These are phyloP conservation scores for Colletotrichum gigasporum DNA, from an alignment of 2,329 filamentous ascomycete genomes.

Conservation along the genomic window DNA sequence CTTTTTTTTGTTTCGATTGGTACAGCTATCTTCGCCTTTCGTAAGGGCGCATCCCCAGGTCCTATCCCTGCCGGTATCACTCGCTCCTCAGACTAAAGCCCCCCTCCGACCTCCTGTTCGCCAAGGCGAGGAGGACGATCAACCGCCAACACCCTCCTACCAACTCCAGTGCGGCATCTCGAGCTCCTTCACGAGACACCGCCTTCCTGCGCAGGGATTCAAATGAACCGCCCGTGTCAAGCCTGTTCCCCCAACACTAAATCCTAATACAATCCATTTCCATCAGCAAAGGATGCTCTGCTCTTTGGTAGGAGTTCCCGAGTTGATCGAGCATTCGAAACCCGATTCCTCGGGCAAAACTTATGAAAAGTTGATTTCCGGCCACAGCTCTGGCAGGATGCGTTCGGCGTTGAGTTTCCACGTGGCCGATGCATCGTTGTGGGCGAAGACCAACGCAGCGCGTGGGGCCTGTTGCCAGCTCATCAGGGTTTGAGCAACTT, in stretches of 20 bases:
- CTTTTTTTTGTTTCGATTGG: background rate
- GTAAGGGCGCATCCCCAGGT: background rate
- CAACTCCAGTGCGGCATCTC: background rate
- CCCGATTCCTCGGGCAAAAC: too few relatives aligned
- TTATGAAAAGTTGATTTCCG: background rate
- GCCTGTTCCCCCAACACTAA: background rate
- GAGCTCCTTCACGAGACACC: background rate
- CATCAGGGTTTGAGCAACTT: too few relatives aligned
- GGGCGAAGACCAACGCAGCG: background rate
- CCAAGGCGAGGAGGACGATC: too few relatives aligned
- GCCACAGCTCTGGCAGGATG: background rate
- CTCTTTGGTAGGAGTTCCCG: background rate
- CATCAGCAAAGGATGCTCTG: background rate
- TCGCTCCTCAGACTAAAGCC: background rate
- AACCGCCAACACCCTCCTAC: background rate
- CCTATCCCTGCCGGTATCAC: constrained; percentile 2
- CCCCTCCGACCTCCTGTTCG: background rate
- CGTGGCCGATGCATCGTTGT: background rate
- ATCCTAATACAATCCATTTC: background rate
- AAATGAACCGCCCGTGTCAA: background rate
- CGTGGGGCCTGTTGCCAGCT: background rate
- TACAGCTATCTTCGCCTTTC: background rate
- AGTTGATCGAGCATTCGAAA: background rate
- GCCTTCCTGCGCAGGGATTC: constrained; percentile 12
- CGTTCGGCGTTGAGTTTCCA: background rate